Conservation (phyloP, 352 stramenopile species). For the Saprolegnia diclina region DNA sequence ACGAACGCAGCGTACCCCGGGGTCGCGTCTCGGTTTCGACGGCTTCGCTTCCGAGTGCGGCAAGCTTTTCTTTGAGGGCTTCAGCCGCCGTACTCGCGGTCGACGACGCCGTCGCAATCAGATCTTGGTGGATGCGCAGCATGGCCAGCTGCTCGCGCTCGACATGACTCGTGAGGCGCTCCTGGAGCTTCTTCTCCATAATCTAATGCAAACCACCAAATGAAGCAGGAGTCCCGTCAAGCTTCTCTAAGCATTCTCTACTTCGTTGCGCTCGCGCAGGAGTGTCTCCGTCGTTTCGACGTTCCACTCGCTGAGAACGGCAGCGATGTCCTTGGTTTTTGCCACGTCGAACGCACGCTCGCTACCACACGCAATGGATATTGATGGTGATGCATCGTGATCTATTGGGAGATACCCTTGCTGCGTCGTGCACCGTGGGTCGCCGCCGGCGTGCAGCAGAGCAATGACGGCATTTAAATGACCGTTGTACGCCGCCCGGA, state of each 20-base stretch:
- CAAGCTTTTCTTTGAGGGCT: constrained; percentile 48
- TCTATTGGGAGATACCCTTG: too few relatives aligned
- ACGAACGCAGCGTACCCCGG: constrained; percentile 29
- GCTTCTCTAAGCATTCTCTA: constrained; percentile 12
- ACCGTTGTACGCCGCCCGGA: constrained; percentile 82
- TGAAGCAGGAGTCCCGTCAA: neutral
- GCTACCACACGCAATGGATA: constrained; percentile 21
- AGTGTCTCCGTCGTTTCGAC: constrained; percentile 60
- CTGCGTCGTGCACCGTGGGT: constrained; percentile 62
- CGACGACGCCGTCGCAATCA: constrained; percentile 43
- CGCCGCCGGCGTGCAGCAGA: constrained; percentile 62
- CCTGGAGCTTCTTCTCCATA: constrained; percentile 78
- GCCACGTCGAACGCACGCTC: constrained; percentile 84
- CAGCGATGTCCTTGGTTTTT: constrained; percentile 61
- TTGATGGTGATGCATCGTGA: neutral
- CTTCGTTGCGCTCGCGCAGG: constrained; percentile 46
- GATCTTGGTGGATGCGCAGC: constrained; percentile 74
- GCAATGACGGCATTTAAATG: constrained; percentile 59
- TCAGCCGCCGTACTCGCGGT: constrained; percentile 39
- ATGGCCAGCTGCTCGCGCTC: constrained; percentile 79
- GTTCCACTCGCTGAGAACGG: constrained; percentile 63
- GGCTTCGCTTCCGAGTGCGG: constrained; percentile 70
- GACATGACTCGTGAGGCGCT: constrained; percentile 78
- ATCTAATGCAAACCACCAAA: constrained; percentile 26
- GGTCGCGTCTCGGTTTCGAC: constrained; percentile 50